Evolutionary conservation across 352 stramenopile species (phyloP).

Genomic region (Globisporangium iwayamae): DNA sequence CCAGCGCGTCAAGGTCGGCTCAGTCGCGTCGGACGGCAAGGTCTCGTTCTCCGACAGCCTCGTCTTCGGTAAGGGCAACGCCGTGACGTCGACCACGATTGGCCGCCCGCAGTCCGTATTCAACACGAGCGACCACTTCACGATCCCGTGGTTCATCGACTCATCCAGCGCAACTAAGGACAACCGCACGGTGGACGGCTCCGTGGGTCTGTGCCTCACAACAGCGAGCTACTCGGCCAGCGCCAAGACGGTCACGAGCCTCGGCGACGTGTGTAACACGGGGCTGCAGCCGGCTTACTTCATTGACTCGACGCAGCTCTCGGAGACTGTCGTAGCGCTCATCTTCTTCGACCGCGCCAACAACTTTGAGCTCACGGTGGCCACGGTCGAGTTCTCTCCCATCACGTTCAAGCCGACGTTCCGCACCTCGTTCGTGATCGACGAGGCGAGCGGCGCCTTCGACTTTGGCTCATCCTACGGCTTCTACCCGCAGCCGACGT

Average conservation of each 20-base stretch:
- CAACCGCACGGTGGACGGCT: conserved; percentile 36
- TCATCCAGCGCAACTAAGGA: conserved; percentile 37
- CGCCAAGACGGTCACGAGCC: conserved; percentile 24
- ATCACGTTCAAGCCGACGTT: conserved; percentile 56
- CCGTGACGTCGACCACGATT: conserved; percentile 38
- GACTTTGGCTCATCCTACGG: conserved; percentile 65
- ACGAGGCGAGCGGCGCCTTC: conserved; percentile 49
- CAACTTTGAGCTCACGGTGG: conserved; percentile 74
- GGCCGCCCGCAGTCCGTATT: conserved; percentile 60
- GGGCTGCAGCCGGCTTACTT: conserved; percentile 65
- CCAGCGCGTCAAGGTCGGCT: conserved; percentile 58
- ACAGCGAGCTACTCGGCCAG: conserved; percentile 29
- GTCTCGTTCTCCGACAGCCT: conserved; percentile 56
- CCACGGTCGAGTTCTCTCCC: conserved; percentile 60
- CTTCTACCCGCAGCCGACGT: conserved; percentile 67
- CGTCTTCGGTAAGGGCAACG: conserved; percentile 54
- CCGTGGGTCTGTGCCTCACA: conserved; percentile 57
- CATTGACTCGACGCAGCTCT: conserved; percentile 62
- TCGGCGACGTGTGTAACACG: conserved; percentile 45
- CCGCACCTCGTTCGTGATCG: conserved; percentile 65
- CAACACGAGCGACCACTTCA: conserved; percentile 56
- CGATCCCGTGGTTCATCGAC: conserved; percentile 68
- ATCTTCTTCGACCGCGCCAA: conserved; percentile 69
- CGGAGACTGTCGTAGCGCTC: conserved; percentile 54
- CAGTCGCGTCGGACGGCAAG: conserved; percentile 36